Percentiles rank a stretch among this genome's conserved stretches.
Conservation (phyloP, 2,329 filamentous ascomycete species). For the Aspergillus neoniger region DNA sequence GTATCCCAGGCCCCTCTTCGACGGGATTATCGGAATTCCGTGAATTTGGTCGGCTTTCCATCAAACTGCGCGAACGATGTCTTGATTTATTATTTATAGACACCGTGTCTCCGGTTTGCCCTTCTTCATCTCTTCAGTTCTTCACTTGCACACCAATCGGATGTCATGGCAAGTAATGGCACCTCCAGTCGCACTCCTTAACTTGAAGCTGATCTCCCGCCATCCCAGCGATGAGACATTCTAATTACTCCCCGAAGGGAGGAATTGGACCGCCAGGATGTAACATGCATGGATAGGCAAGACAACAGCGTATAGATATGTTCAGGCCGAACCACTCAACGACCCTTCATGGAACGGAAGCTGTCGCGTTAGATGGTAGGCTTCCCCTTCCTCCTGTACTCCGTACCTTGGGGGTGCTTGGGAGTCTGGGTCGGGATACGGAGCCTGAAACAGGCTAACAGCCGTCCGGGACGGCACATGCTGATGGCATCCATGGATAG, state of each 20-base stretch:
- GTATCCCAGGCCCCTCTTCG: neutral
- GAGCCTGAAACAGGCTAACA: conserved; percentile 32
- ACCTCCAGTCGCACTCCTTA: neutral
- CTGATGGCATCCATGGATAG: conserved; percentile 15
- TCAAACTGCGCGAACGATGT: neutral
- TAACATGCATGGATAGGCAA: neutral
- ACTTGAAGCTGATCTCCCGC: conserved; percentile 2
- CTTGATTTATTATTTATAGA: neutral
- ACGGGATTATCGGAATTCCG: neutral
- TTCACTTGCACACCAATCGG: neutral
- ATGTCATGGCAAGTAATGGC: neutral
- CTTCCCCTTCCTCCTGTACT: neutral
- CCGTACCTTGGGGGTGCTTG: conserved; percentile 3
- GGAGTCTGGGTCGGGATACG: conserved; percentile 24
- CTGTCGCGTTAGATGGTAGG: neutral
- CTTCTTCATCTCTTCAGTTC: neutral
- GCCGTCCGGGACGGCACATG: conserved; percentile 25
- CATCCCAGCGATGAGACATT: neutral
- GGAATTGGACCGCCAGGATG: neutral
- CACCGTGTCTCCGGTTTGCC: neutral
- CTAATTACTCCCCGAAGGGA: neutral
- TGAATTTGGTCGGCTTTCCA: neutral
- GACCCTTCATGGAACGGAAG: neutral
- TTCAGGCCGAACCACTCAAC: neutral
- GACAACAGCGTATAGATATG: neutral